phyloP scores from a whole-genome alignment of 2,329 filamentous ascomycete species.

The Ophiocordyceps camponoti-leonardi region DNA sequence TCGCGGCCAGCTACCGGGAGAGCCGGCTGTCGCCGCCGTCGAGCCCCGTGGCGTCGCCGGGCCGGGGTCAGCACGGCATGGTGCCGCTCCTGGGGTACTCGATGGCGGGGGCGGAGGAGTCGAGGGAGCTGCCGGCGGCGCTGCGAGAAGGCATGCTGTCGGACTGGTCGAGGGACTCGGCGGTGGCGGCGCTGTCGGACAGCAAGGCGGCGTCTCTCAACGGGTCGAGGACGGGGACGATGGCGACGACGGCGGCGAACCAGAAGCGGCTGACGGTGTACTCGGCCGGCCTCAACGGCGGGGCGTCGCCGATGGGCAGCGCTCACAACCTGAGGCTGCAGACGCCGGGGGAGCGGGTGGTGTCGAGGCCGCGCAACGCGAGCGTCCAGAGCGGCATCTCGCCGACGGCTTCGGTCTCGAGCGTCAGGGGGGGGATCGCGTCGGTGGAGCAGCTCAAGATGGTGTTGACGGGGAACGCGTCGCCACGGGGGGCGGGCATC shows the following conservation, averaged over 20 bases:
- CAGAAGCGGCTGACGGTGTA: constrained; percentile 42
- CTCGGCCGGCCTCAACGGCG: constrained; percentile 18
- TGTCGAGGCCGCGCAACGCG: constrained; percentile 31
- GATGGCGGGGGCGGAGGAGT: constrained; percentile 19
- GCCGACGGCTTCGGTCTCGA: constrained; percentile 23
- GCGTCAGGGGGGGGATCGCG: constrained; percentile 33
- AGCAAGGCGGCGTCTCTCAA: constrained; percentile 59
- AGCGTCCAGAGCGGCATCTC: constrained; percentile 36
- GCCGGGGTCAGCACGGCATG: constrained; percentile 38
- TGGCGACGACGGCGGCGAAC: constrained; percentile 17
- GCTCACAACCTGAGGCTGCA: constrained; percentile 32
- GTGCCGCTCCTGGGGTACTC: constrained; percentile 40
- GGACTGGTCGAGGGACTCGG: constrained; percentile 64
- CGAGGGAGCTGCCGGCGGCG: constrained; percentile 41
- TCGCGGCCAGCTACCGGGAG: constrained; percentile 54
- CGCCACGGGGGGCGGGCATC: constrained; percentile 19
- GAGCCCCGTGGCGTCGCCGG: constrained; percentile 55
- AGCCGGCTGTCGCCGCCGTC: constrained; percentile 44
- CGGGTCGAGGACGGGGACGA: constrained; percentile 53
- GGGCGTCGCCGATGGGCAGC: constrained; percentile 30
- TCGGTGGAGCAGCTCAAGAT: constrained; percentile 48
- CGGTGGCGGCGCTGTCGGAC: constrained; percentile 48
- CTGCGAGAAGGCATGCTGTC: constrained; percentile 61
- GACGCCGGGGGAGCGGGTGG: constrained; percentile 19
- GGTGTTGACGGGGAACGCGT: constrained; percentile 34